These are phyloP conservation scores for Rosa hybrid DNA, from an alignment of 331 rosid species.

Conservation along the genomic window DNA sequence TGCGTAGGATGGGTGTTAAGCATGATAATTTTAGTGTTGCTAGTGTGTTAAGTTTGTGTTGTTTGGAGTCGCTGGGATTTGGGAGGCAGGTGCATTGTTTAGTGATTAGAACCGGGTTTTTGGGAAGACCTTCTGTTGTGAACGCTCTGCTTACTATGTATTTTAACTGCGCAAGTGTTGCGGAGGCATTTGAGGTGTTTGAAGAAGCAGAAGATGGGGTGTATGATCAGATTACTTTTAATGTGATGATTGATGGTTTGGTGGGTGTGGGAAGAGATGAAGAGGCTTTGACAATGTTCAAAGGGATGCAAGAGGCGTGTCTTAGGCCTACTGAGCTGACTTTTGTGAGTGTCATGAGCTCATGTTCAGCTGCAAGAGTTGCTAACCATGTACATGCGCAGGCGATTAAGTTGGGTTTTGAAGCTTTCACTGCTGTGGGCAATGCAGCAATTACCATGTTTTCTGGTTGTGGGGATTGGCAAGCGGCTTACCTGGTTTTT, in stretches of 20 bases:
- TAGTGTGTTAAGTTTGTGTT: conserved; percentile 60
- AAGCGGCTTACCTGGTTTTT: conserved; percentile 52
- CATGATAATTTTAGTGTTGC: conserved; percentile 63
- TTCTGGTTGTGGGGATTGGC: conserved; percentile 56
- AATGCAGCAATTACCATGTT: conserved; percentile 78
- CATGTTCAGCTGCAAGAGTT: conserved; percentile 42
- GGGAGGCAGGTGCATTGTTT: conserved; percentile 67
- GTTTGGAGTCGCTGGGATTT: conserved; percentile 41
- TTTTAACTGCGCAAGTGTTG: conserved; percentile 43
- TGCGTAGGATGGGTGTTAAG: conserved; percentile 49
- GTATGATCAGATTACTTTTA: conserved; percentile 61
- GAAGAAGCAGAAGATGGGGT: conserved; percentile 39
- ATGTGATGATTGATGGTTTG: conserved; percentile 82
- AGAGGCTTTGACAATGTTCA: conserved; percentile 59
- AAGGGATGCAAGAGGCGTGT: conserved; percentile 53
- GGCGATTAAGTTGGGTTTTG: conserved; percentile 58
- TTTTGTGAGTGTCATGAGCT: conserved; percentile 73
- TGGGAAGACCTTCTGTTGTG: conserved; percentile 55
- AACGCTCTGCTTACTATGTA: conserved; percentile 74
- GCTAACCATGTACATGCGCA: conserved; percentile 60
- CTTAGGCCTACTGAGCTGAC: conserved; percentile 58
- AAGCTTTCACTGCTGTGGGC: conserved; percentile 52
- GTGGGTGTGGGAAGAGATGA: conserved; percentile 40
- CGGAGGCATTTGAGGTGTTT: conserved; percentile 57
- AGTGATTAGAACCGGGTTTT: conserved; percentile 52